Evolutionary conservation across 108 stramenopile species (phyloP).

Genomic region (Cyclotella sp.): DNA sequence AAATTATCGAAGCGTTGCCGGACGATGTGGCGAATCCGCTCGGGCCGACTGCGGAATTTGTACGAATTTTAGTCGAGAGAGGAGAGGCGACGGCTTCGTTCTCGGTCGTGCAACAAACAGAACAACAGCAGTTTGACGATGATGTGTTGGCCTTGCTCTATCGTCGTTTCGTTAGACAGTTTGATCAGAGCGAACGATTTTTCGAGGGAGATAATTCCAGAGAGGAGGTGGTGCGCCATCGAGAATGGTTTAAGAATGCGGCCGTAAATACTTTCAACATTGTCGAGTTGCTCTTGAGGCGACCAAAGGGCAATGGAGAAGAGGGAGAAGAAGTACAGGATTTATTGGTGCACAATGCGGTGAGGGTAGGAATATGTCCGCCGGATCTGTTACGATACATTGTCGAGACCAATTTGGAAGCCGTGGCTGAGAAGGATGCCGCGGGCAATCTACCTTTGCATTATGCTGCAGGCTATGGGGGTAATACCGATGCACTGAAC

Average conservation of each 20-base stretch:
- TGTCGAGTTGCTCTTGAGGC: constrained; percentile 70
- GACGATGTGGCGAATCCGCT: constrained; percentile 67
- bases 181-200: constrained; percentile 86
- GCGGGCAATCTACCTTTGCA: constrained; percentile 80
- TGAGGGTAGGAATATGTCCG: constrained; percentile 72
- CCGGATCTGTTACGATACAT: constrained; percentile 86
- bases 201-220: constrained; percentile 90
- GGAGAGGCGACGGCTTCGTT: constrained; percentile 19
- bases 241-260: constrained; percentile 74
- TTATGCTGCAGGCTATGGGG: constrained; percentile 71
- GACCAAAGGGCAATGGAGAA: constrained; percentile 12
- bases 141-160: constrained; percentile 81
- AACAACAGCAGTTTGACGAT: constrained; percentile 48
- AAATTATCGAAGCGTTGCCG: constrained; percentile 65
- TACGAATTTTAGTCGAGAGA: constrained; percentile 28
- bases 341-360: constrained; percentile 81
- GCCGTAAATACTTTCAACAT: constrained; percentile 89
- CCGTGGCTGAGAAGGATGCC: constrained; percentile 69
- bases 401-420: constrained; percentile 86
- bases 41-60: constrained; percentile 71
- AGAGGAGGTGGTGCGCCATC: constrained; percentile 76
- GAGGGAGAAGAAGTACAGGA: constrained; percentile 31
- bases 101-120: constrained; percentile 3
- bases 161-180: constrained; percentile 82
- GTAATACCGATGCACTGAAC: background rate